Percentiles rank a stretch among this genome's conserved stretches.
Conservation (phyloP, 1,284 basidiomycete species). For the Serendipita sp. region DNA sequence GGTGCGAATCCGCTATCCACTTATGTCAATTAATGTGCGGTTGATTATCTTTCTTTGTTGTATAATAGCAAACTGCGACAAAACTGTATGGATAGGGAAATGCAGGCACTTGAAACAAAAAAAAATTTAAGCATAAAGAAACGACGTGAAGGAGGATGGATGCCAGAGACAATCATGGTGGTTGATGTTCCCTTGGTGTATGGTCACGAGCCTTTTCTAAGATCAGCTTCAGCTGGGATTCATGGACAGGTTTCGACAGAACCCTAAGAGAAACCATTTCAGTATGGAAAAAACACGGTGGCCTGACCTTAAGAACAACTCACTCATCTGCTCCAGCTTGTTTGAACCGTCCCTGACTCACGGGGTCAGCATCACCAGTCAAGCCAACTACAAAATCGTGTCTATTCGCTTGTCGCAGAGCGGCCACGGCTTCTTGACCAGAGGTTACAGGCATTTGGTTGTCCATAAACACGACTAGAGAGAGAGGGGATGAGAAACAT, state of each 20-base stretch:
- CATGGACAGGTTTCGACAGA: conserved; percentile 54
- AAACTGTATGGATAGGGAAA: too few species aligned
- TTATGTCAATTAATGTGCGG: background rate
- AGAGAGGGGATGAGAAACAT: background rate
- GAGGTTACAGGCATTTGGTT: conserved; percentile 80
- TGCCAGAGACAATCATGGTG: background rate
- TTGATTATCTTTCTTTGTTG: too few species aligned
- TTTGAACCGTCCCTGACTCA: conserved; percentile 61
- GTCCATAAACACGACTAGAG: conserved; percentile 57
- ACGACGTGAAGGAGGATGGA: background rate
- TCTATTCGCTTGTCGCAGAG: conserved; percentile 50
- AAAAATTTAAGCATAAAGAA: background rate
- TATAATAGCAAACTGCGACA: too few species aligned
- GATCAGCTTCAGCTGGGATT: conserved; percentile 40
- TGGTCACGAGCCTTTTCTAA: conserved; percentile 31
- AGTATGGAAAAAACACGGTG: background rate
- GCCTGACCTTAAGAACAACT: background rate
- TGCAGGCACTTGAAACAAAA: too few species aligned
- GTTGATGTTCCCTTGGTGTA: background rate
- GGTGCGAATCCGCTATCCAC: background rate
- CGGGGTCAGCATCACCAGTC: conserved; percentile 49
- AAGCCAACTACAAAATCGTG: conserved; percentile 67
- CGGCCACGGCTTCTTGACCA: conserved; percentile 58
- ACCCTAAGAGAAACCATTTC: conserved; percentile 19
- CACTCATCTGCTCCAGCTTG: conserved; percentile 57